Evolutionary conservation across 768 basidiomycete species (phyloP).

Genomic region (Kwoniella bestiolae): DNA sequence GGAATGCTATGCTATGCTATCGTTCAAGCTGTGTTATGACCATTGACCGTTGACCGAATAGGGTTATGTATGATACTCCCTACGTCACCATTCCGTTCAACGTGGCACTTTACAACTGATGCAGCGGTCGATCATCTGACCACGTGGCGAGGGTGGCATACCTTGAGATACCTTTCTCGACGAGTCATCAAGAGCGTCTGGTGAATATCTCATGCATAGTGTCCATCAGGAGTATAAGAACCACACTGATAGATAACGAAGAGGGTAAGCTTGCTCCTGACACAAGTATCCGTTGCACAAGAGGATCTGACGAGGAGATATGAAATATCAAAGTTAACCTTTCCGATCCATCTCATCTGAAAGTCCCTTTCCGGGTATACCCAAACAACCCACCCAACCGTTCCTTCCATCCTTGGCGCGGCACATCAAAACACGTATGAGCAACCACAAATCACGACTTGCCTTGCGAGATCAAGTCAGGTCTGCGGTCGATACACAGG

Average conservation of each 20-base stretch:
- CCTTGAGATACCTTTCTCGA: not conserved
- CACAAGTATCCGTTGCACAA: no score
- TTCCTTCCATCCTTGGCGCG: constrained; percentile 9
- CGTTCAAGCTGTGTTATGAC: not conserved
- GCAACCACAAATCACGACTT: constrained; percentile 1
- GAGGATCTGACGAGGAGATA: not conserved
- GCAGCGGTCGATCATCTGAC: constrained; percentile 3
- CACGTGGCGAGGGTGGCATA: constrained; percentile 5
- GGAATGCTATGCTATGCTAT: not conserved
- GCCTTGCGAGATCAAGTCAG: not conserved
- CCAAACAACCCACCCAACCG: not conserved
- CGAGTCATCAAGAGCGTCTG: not conserved
- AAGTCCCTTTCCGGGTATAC: constrained; percentile 2
- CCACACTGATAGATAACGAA: no score
- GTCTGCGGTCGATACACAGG: not conserved
- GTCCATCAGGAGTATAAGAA: no score
- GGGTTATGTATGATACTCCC: not conserved
- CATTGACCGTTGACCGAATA: not conserved
- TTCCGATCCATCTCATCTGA: not conserved
- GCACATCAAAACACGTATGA: constrained; percentile 1
- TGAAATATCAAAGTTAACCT: not conserved
- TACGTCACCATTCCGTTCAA: constrained; percentile 8
- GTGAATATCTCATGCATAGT: not conserved
- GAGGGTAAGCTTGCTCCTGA: no score
- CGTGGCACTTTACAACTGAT: constrained; percentile 2